Base-by-base conservation (phyloP, 2,329 filamentous ascomycete genomes). In the Ceratocystis lukuohia region DNA sequence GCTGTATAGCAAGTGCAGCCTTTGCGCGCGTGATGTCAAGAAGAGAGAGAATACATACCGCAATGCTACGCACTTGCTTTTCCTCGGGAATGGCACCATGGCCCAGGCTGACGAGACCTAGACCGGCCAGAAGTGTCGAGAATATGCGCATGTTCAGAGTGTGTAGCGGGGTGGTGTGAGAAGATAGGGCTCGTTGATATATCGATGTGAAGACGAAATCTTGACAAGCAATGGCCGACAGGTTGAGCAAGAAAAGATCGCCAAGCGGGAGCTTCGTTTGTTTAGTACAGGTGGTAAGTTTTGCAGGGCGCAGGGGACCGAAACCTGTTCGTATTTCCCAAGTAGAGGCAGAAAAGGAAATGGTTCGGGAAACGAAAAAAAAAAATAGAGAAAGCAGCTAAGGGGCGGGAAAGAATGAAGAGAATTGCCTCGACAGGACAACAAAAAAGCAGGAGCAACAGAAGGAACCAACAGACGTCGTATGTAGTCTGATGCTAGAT, bases 31-130 rank as follows among this genome's bases (percentile, higher is more conserved):
- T n/a, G 0, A 25, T 37, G 3, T 33, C 37, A 41, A 17, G 44
- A 25, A 41, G 28, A 45, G 30, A 61, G 33, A 61, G 62, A 62
- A 65, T 68, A 69, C 69, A 63, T 61, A 70, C 69, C 50, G 68
- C 53, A 56, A 70, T 70, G 56, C 68, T 70, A 65, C 68, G 68
- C 59, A 70, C 69, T 64, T 70, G 65, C n/a, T 50, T 41, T 3
- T 70, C 69, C n/a, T 64, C 62, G 44, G 64, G 44, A 44, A 45
- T 59, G 30, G 65, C 61, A 41, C 64, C 68, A 22, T 61, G 61
- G 63, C 61, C 63, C 22, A 67, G 48, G 37, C 64, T 56, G 25
- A 53, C 57, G 44, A 66, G 41, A 6, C 48, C 50, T 67, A 70
- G 62, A 22, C 68, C 69, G 45, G 68, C 66, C 59, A 70, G 37